phyloP scores from a whole-genome alignment of 1,139 yeast genomes.

The Pichia sp. region DNA sequence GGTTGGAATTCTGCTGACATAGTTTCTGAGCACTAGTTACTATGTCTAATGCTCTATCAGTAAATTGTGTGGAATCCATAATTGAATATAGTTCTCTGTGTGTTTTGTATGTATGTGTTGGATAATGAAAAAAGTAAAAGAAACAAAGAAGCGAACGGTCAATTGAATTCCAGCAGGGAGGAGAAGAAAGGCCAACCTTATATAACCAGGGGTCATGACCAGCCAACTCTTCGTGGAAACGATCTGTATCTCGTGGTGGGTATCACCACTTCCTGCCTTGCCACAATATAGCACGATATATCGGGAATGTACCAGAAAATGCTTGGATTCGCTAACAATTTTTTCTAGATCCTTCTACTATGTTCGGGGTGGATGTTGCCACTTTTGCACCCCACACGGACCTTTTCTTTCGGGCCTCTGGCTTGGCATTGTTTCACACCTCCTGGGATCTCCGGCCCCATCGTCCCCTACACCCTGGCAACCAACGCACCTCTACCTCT shows the following conservation, averaged over 20 bases:
- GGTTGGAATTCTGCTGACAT: conserved; percentile 79
- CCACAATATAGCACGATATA: neutral
- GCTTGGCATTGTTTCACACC: too few relatives aligned
- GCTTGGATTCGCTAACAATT: conserved; percentile 1
- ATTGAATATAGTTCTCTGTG: conserved; percentile 3
- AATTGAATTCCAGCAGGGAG: neutral
- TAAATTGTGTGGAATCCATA: conserved; percentile 62
- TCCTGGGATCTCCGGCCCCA: too few relatives aligned
- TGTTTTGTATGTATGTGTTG: neutral
- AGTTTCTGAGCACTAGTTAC: conserved; percentile 75
- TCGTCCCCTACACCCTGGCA: too few relatives aligned
- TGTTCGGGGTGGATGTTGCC: neutral
- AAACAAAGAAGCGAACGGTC: neutral
- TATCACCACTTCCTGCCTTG: neutral
- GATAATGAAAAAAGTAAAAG: neutral
- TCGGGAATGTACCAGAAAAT: conserved; percentile 2
- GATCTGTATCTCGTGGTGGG: neutral
- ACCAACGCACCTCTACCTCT: too few relatives aligned
- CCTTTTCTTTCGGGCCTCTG: too few relatives aligned
- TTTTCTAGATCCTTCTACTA: neutral
- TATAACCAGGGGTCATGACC: neutral
- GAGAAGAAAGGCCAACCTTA: neutral
- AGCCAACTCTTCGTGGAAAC: neutral
- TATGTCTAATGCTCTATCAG: conserved; percentile 87
- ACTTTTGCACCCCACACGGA: too few relatives aligned